Evolutionary conservation across 140 eudicot species (phyloP), one percentile per base, ranked within the genome.

Genomic region (Anethum foeniculum): DNA sequence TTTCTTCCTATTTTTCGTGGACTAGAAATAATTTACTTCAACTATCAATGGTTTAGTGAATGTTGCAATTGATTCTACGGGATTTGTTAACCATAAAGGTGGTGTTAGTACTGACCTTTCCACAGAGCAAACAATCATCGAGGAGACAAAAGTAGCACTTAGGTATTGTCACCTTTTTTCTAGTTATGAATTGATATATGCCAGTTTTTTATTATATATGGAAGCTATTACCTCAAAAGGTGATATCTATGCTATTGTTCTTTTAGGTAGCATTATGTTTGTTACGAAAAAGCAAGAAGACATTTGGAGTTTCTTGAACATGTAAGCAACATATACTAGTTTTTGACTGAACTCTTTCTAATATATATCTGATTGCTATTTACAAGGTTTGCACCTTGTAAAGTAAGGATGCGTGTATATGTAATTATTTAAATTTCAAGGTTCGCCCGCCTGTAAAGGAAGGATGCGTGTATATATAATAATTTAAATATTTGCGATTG

Each of bases 31-130:
- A n/a, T n/a, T n/a, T n/a, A n/a, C n/a, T n/a, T n/a, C n/a, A n/a
- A n/a, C n/a, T n/a, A n/a, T n/a, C n/a, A n/a, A n/a, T 86, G 88
- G 79, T 82, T 28, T 89, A 88, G 97, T 89, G 90, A 88, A 96
- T 93, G 97, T 97, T 86, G 93, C 90, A 85, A 86, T 88, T 77
- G 97, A 91, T 93, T 93, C 97, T 91, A 96, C 91, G 99, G 97
- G 98, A 87, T 97, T 88, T 87, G 84, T 86, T 90, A 97, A 92
- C 77, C n/a, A n/a, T n/a, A n/a, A n/a, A n/a, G n/a, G n/a, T n/a
- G n/a, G n/a, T n/a, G n/a, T n/a, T n/a, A n/a, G n/a, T n/a, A n/a
- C n/a, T n/a, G n/a, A n/a, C n/a, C n/a, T n/a, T n/a, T n/a, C n/a
- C n/a, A n/a, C n/a, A n/a, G n/a, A n/a, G n/a, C n/a, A n/a, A n/a